Evolutionary conservation across 2,329 filamentous ascomycete genomes (phyloP).

Genomic region (Trichophyton schoenleinii): DNA sequence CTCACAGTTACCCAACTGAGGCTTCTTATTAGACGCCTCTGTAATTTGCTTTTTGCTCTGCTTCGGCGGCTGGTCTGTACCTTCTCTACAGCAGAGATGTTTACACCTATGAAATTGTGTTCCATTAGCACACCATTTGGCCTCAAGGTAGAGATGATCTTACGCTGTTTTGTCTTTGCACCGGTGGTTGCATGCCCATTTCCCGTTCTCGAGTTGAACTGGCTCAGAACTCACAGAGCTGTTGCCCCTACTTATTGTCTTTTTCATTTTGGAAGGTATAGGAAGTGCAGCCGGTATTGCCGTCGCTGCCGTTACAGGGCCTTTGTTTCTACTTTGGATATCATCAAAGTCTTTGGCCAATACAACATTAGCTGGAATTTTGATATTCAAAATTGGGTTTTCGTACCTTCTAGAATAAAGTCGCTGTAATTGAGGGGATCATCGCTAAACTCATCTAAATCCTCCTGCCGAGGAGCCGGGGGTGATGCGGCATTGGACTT

Average conservation of each 20-base stretch:
- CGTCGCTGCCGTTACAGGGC: constrained; percentile 1
- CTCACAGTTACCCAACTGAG: background rate
- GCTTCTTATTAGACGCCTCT: background rate
- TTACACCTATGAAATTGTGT: constrained; percentile 42
- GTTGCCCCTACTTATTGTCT: constrained; percentile 6
- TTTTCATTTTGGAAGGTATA: constrained; percentile 6
- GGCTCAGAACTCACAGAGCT: constrained; percentile 22
- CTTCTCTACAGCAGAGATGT: constrained; percentile 61
- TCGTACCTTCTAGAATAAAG: constrained; percentile 1
- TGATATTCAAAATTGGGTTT: background rate
- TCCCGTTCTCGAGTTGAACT: constrained; percentile 52
- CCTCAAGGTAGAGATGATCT: constrained; percentile 16
- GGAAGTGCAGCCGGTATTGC: background rate
- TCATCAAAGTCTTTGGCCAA: constrained; percentile 7
- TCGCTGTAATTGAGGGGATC: constrained; percentile 3
- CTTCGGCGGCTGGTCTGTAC: constrained; percentile 51
- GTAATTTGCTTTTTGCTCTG: constrained; percentile 17
- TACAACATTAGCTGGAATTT: constrained; percentile 13
- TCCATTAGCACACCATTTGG: constrained; percentile 19
- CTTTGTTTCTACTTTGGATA: constrained; percentile 15
- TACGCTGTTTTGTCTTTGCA: constrained; percentile 49
- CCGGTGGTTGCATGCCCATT: constrained; percentile 59
- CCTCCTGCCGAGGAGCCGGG: background rate
- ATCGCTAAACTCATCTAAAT: background rate
- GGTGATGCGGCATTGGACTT: background rate